Conservation (phyloP, 129 eudicot species). For the Artemisia annua region DNA sequence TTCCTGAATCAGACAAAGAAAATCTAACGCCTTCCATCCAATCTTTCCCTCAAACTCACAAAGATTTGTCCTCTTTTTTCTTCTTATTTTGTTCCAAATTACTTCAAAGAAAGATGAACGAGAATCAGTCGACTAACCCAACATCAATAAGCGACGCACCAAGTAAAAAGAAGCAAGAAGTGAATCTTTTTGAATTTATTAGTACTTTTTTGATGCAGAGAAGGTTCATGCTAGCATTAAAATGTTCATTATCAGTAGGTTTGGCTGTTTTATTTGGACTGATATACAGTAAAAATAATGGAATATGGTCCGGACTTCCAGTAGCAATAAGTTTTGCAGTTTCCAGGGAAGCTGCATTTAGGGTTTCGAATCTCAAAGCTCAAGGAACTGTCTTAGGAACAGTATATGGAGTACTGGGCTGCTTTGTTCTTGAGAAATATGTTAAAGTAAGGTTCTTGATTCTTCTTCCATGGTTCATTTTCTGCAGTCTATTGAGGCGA, state of each 20-base stretch:
- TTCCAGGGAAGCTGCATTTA: slow-evolving; percentile 68
- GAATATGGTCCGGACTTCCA: slow-evolving; percentile 79
- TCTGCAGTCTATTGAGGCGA: slow-evolving; percentile 52
- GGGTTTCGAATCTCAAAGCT: slow-evolving; percentile 62
- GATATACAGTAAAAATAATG: slow-evolving; percentile 62
- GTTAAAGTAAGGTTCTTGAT: slow-evolving; percentile 59
- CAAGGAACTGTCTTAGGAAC: slow-evolving; percentile 93
- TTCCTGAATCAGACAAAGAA: slow-evolving; percentile 55
- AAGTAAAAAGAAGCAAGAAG: slow-evolving; percentile 21
- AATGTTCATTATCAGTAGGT: slow-evolving; percentile 78
- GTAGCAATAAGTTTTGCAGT: slow-evolving; percentile 70
- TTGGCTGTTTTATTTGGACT: slow-evolving; percentile 71
- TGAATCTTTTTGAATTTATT: slow-evolving; percentile 8
- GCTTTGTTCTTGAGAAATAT: slow-evolving; percentile 58
- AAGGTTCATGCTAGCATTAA: slow-evolving; percentile 59
- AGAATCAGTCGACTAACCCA: slow-evolving; percentile 12
- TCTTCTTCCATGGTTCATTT: slow-evolving; percentile 87
- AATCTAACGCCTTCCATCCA: slow-evolving; percentile 31
- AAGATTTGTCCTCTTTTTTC: slow-evolving; percentile 63
- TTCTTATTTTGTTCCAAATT: slow-evolving; percentile 81
- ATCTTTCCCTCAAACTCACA: slow-evolving; percentile 38
- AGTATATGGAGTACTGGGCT: slow-evolving; percentile 79
- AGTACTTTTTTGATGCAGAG: slow-evolving; percentile 22
- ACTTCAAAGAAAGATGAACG: slow-evolving; percentile 40
- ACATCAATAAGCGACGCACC: slow-evolving; percentile 15